These are phyloP conservation scores for Endocalyx cinctus DNA, from an alignment of 2,329 filamentous ascomycete species.

Conservation along the genomic window DNA sequence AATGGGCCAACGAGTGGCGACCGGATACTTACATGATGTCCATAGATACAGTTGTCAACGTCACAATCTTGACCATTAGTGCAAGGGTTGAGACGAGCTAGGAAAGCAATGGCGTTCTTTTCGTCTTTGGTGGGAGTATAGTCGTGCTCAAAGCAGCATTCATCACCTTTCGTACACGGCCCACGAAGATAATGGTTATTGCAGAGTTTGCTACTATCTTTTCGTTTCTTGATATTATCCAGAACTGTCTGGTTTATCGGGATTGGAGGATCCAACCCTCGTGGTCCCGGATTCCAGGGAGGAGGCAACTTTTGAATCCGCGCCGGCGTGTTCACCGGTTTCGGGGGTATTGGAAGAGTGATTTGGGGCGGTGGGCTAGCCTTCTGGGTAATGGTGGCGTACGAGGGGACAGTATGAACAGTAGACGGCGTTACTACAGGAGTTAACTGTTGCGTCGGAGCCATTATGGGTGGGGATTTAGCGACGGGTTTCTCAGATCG, in stretches of 20 bases:
- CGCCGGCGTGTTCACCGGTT: constrained; percentile 17
- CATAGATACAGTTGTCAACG: constrained; percentile 56
- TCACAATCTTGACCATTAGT: constrained; percentile 54
- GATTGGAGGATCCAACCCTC: constrained; percentile 51
- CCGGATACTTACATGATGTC: constrained; percentile 49
- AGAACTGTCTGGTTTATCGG: constrained; percentile 40
- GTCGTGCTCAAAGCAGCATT: constrained; percentile 54
- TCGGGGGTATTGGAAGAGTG: constrained; percentile 36
- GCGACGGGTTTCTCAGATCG: constrained; percentile 48
- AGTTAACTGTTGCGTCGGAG: too few relatives aligned
- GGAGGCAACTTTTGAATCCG: constrained; percentile 23
- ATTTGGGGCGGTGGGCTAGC: constrained; percentile 40
- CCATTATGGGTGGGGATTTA: constrained; percentile 18
- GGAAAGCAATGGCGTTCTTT: constrained; percentile 49
- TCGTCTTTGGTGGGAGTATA: constrained; percentile 51
- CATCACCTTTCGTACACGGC: constrained; percentile 49
- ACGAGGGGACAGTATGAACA: constrained; percentile 27
- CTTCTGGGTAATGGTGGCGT: constrained; percentile 37
- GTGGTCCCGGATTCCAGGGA: constrained; percentile 49
- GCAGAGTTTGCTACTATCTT: constrained; percentile 53
- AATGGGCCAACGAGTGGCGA: too few relatives aligned
- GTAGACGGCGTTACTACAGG: constrained; percentile 23
- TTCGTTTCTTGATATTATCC: constrained; percentile 53
- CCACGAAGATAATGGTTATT: constrained; percentile 59
- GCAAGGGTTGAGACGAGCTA: constrained; percentile 56